Conservation (phyloP, 108 stramenopile genomes). For the Bacterosira constricta region DNA sequence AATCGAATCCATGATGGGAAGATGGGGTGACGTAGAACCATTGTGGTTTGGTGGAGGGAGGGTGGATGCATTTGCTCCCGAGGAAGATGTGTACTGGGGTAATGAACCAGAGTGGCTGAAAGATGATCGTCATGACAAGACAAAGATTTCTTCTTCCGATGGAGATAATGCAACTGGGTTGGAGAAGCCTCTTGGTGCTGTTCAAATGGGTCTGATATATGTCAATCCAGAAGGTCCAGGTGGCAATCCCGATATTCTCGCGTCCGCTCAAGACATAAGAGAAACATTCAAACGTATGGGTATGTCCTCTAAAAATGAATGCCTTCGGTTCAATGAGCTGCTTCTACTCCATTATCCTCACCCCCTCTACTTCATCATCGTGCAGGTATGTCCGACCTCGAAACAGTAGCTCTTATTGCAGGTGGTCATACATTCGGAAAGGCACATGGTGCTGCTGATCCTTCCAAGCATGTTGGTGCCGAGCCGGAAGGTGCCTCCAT, state of each 20-base stretch:
- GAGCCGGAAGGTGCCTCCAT: constrained; percentile 73
- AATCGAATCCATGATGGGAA: constrained; percentile 63
- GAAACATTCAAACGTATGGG: constrained; percentile 79
- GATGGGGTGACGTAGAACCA: constrained; percentile 52
- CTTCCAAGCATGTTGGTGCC: constrained; percentile 60
- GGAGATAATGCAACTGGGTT: constrained; percentile 39
- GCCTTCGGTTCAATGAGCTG: too few relatives aligned
- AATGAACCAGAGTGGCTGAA: constrained; percentile 67
- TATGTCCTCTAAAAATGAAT: too few relatives aligned
- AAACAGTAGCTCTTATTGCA: constrained; percentile 82
- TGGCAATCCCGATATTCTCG: constrained; percentile 67
- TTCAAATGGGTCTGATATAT: constrained; percentile 83
- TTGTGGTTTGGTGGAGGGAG: constrained; percentile 76
- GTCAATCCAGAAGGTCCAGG: constrained; percentile 87
- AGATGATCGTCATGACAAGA: constrained; percentile 51
- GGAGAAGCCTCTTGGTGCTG: constrained; percentile 74
- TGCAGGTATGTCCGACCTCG: constrained; percentile 82
- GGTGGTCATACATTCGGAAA: constrained; percentile 88
- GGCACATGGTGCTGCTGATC: constrained; percentile 71
- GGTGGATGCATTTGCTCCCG: constrained; percentile 65
- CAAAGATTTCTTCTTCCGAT: constrained; percentile 2
- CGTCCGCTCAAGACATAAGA: constrained; percentile 74
- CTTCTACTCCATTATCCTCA: too few relatives aligned
- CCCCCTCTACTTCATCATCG: too few relatives aligned
- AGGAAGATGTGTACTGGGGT: constrained; percentile 81